Evolutionary conservation across 805 yeast genomes (phyloP).

Genomic region (Yarrowia phangngaensis): DNA sequence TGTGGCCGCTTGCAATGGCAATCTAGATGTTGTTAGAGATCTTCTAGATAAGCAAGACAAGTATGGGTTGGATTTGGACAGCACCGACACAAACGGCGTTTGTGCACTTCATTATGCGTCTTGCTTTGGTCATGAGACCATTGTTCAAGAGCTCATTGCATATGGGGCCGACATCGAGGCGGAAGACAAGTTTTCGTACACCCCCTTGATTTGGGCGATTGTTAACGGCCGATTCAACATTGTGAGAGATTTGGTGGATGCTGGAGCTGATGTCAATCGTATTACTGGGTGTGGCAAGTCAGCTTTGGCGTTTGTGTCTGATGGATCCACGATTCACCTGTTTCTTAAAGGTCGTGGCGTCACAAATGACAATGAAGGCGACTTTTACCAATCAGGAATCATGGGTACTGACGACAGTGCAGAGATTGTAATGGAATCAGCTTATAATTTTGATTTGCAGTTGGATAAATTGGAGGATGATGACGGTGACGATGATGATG

Average conservation of each 20-base stretch:
- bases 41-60: conserved; percentile 35
- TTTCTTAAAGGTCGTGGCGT: conserved; percentile 47
- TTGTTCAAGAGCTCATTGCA: conserved; percentile 39
- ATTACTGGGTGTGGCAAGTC: conserved; percentile 45
- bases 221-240: conserved; percentile 55
- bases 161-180: conserved; percentile 40
- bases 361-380: conserved; percentile 30
- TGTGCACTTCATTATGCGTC: conserved; percentile 43
- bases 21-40: conserved; percentile 34
- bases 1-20: conserved; percentile 41
- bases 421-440: conserved; percentile 35
- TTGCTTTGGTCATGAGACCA: conserved; percentile 42
- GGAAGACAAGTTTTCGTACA: conserved; percentile 43
- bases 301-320: conserved; percentile 57
- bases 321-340: conserved; percentile 54
- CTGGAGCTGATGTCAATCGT: conserved; percentile 53
- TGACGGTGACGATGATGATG: conserved; percentile 29
- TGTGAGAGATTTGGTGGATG: conserved; percentile 54
- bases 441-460: conserved; percentile 38
- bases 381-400: conserved; percentile 33
- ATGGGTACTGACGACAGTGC: conserved; percentile 26
- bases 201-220: conserved; percentile 82
- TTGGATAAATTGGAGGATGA: conserved; percentile 29
- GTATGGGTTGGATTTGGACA: conserved; percentile 37
- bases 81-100: conserved; percentile 41